A percentile compares a stretch with the other conserved stretches of the same genome.
Conservation (phyloP, 176 grass and related monocot species). For the Saccharum officinarum region DNA sequence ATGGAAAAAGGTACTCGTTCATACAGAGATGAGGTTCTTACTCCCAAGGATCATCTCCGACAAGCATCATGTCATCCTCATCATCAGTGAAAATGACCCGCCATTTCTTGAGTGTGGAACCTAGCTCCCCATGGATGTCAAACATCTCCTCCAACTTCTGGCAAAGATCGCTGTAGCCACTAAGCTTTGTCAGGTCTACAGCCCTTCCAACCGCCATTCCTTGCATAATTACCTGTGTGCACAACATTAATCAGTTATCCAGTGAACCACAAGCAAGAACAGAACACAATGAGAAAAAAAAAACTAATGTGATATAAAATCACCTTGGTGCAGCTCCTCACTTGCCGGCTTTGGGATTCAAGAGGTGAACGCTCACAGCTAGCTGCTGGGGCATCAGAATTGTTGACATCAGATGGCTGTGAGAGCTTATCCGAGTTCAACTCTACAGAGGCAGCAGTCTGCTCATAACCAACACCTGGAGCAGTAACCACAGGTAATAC, state of each 20-base stretch:
- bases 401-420: slow-evolving; percentile 55
- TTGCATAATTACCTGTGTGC: slow-evolving; percentile 82
- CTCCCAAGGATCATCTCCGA: slow-evolving; percentile 97
- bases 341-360: slow-evolving; percentile 66
- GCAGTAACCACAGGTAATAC: slow-evolving; percentile 21
- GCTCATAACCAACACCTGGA: slow-evolving; percentile 47
- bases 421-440: slow-evolving; percentile 49
- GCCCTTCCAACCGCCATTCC: slow-evolving; percentile 93
- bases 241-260: slow-evolving; percentile 28
- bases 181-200: slow-evolving; percentile 79
- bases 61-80: slow-evolving; percentile 93
- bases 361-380: slow-evolving; percentile 53
- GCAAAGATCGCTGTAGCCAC: slow-evolving; percentile 61
- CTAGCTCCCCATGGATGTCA: slow-evolving; percentile 65
- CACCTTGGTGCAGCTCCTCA: slow-evolving; percentile 97
- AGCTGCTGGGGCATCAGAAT: slow-evolving; percentile 47
- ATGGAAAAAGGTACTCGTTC: background rate
- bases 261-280: slow-evolving; percentile 2
- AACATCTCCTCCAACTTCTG: slow-evolving; percentile 88
- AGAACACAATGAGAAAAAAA: background rate
- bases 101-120: slow-evolving; percentile 62
- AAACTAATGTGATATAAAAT: slow-evolving; percentile 29
- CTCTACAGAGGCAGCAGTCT: slow-evolving; percentile 36
- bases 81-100: slow-evolving; percentile 80
- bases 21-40: slow-evolving; percentile 42